Evolutionary conservation across 305 asterid species (phyloP).

Genomic region (Fraxinus xanthoxyloides): DNA sequence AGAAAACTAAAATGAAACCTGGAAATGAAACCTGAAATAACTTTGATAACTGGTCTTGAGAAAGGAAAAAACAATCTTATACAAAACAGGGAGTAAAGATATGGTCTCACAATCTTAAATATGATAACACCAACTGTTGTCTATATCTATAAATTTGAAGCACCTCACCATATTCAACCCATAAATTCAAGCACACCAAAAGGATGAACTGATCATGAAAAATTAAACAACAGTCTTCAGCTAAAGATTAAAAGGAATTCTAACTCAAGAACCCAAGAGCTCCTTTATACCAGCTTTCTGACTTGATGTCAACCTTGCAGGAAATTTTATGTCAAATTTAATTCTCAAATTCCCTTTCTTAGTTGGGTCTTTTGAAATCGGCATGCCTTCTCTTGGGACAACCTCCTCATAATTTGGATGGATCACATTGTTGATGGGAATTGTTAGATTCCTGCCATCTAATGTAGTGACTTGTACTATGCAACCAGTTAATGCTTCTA

Average conservation of each 20-base stretch:
- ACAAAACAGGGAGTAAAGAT: not conserved
- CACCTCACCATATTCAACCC: not conserved
- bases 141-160: constrained; percentile 2
- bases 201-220: not conserved
- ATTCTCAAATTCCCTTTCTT: constrained; percentile 34
- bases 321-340: constrained; percentile 37
- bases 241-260: too few species aligned
- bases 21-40: not conserved
- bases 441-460: constrained; percentile 32
- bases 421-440: constrained; percentile 27
- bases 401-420: constrained; percentile 31
- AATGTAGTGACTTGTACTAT: constrained; percentile 29
- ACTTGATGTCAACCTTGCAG: constrained; percentile 24
- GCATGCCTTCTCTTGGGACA: constrained; percentile 37
- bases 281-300: constrained; percentile 35
- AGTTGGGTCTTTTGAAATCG: constrained; percentile 32
- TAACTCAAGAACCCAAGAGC: constrained; percentile 24
- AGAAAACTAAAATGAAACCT: not conserved
- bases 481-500: constrained; percentile 30
- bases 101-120: not conserved
- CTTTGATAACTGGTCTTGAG: not conserved
- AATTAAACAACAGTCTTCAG: not conserved
- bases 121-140: not conserved
- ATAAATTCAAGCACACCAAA: not conserved
- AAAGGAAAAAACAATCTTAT: not conserved